phyloP scores from a whole-genome alignment of 2,329 filamentous ascomycete species.

The Penicillium crustosum region DNA sequence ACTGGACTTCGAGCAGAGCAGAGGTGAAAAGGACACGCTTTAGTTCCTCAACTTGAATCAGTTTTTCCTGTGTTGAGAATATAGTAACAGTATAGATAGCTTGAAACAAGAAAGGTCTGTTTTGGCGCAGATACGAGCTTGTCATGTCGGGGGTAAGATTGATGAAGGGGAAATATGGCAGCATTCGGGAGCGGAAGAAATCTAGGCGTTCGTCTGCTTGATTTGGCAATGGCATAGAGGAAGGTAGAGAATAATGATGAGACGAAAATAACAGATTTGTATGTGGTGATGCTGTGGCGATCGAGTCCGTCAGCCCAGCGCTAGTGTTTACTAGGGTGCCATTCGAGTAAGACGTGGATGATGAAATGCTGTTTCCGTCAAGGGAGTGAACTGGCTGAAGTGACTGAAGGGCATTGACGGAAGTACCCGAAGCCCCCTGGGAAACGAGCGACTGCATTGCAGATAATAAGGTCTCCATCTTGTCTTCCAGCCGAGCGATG shows the following conservation, averaged over 20 bases:
- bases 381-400: not conserved
- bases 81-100: conserved; percentile 39
- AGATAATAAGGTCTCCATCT: conserved; percentile 35
- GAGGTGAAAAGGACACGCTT: conserved; percentile 33
- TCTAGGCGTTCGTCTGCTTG: conserved; percentile 24
- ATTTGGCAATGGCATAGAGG: not conserved
- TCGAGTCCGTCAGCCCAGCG: not conserved
- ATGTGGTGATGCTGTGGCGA: conserved; percentile 1
- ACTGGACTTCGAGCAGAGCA: conserved; percentile 30
- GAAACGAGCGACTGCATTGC: conserved; percentile 18
- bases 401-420: not conserved
- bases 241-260: too few relatives aligned
- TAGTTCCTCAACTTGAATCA: conserved; percentile 30
- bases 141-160: conserved; percentile 30
- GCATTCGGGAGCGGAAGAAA: conserved; percentile 36
- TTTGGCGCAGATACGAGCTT: conserved; percentile 32
- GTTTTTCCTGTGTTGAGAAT: conserved; percentile 31
- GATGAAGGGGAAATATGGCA: conserved; percentile 40
- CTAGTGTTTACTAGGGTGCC: not conserved
- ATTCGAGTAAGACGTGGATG: not conserved
- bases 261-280: too few relatives aligned
- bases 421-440: not conserved
- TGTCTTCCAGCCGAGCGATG: conserved; percentile 39
- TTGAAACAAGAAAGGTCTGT: conserved; percentile 37
- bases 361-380: conserved; percentile 6